Evolutionary conservation across 306 rosid genomes (phyloP).

Genomic region (Carpinus fangiana): DNA sequence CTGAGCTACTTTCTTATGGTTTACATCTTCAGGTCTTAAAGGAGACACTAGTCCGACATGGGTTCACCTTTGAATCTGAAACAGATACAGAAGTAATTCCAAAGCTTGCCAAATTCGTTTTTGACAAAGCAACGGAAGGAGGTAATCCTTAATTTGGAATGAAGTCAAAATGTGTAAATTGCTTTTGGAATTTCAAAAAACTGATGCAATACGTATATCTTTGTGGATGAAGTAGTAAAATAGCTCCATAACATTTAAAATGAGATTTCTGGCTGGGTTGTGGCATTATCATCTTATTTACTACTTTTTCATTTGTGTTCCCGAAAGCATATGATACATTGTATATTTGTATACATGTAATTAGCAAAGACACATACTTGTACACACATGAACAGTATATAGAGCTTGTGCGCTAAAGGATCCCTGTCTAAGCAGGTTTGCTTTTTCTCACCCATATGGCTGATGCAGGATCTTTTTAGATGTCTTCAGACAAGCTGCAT

Average conservation of each 20-base stretch:
- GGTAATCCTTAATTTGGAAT: constrained; percentile 40
- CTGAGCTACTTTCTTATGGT: constrained; percentile 15
- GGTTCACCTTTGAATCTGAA: constrained; percentile 84
- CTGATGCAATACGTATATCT: background rate
- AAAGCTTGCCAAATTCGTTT: constrained; percentile 90
- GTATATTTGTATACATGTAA: background rate
- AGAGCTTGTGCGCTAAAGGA: background rate
- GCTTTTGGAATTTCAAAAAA: background rate
- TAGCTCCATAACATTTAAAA: background rate
- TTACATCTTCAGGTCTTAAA: constrained; percentile 74
- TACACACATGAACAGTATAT: background rate
- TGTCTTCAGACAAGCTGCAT: background rate
- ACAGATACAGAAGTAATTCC: constrained; percentile 99
- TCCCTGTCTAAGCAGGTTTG: background rate
- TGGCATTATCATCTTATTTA: background rate
- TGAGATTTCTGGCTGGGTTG: background rate
- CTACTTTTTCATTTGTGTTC: background rate
- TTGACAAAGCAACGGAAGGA: constrained; percentile 84
- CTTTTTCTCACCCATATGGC: background rate
- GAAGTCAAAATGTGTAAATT: background rate
- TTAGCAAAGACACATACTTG: background rate
- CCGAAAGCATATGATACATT: background rate
- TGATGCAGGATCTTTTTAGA: background rate
- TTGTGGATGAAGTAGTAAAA: background rate
- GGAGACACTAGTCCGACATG: constrained; percentile 77